These are phyloP conservation scores for Colletotrichum sp. DNA, from an alignment of 2,329 filamentous ascomycete species.

Conservation along the genomic window DNA sequence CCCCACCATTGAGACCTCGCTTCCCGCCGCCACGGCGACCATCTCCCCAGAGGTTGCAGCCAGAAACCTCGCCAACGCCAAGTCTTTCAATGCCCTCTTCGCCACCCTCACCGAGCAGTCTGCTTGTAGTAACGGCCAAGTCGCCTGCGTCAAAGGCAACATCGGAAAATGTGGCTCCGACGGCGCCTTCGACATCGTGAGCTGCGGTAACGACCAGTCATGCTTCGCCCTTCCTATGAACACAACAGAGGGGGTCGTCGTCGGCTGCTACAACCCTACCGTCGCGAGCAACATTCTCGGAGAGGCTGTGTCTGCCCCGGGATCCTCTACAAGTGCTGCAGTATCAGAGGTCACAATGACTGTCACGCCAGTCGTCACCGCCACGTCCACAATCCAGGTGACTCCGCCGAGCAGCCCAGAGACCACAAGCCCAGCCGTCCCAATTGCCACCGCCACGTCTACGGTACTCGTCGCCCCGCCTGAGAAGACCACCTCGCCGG, in stretches of 20 bases:
- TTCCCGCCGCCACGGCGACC: conserved; percentile 41
- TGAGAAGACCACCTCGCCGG: neutral
- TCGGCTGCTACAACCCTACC: conserved; percentile 50
- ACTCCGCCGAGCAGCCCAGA: neutral
- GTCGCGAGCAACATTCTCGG: conserved; percentile 50
- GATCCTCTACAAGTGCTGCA: neutral
- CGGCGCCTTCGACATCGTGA: conserved; percentile 46
- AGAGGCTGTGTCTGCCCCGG: conserved; percentile 21
- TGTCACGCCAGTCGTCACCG: conserved; percentile 7
- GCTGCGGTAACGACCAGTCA: conserved; percentile 38
- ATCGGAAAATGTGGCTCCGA: conserved; percentile 48
- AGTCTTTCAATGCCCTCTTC: conserved; percentile 53
- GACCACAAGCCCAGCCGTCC: neutral
- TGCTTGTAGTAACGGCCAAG: conserved; percentile 50
- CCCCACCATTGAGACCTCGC: conserved; percentile 45
- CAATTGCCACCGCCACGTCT: neutral
- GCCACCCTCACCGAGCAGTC: conserved; percentile 47
- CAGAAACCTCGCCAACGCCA: conserved; percentile 49
- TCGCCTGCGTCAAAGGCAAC: conserved; percentile 58
- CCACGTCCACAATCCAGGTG: conserved; percentile 16
- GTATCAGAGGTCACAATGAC: conserved; percentile 4
- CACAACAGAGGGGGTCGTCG: conserved; percentile 48
- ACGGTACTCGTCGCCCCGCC: conserved; percentile 13
- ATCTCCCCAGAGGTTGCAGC: conserved; percentile 47
- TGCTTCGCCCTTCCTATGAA: conserved; percentile 64